phyloP scores from a whole-genome alignment of 345 rosid species.

The Bruguiera parviflora region DNA sequence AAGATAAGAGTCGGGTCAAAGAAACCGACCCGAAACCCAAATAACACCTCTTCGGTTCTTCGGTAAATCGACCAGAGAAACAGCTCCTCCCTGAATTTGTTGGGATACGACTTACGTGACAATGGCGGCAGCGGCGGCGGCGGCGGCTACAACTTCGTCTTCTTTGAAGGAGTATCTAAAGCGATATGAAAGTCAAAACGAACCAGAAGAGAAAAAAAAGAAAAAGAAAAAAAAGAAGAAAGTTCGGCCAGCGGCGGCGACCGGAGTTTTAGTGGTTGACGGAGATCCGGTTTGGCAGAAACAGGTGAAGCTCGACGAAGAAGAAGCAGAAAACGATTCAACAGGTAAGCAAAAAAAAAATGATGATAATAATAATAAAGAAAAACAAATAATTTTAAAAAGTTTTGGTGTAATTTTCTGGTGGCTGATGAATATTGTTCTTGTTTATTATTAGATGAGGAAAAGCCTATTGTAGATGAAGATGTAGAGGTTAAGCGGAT shows the following conservation, averaged over 20 bases:
- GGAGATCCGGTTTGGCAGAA: constrained; percentile 94
- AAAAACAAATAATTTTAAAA: too few species aligned
- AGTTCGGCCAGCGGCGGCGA: constrained; percentile 23
- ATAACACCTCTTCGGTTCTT: too few species aligned
- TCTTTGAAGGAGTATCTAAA: constrained; percentile 70
- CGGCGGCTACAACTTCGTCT: constrained; percentile 37
- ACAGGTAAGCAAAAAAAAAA: constrained; percentile 40
- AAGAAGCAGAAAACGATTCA: constrained; percentile 60
- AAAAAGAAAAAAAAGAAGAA: constrained; percentile 65
- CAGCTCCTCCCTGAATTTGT: too few species aligned
- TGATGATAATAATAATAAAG: too few species aligned
- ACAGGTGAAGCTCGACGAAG: constrained; percentile 53
- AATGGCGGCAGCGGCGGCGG: too few species aligned
- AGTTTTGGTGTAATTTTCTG: not conserved
- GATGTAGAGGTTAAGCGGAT: constrained; percentile 86
- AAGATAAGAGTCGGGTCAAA: too few species aligned
- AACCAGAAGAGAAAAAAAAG: constrained; percentile 54
- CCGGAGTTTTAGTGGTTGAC: constrained; percentile 72
- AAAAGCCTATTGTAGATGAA: constrained; percentile 66
- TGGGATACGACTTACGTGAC: too few species aligned
- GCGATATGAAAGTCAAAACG: constrained; percentile 48
- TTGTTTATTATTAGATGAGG: constrained; percentile 51
- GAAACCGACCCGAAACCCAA: too few species aligned
- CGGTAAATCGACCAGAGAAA: too few species aligned
- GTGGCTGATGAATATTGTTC: not conserved